These are phyloP conservation scores for Jimgerdemannia lactiflua DNA, from an alignment of 192 early-diverging fungal species.

Conservation along the genomic window DNA sequence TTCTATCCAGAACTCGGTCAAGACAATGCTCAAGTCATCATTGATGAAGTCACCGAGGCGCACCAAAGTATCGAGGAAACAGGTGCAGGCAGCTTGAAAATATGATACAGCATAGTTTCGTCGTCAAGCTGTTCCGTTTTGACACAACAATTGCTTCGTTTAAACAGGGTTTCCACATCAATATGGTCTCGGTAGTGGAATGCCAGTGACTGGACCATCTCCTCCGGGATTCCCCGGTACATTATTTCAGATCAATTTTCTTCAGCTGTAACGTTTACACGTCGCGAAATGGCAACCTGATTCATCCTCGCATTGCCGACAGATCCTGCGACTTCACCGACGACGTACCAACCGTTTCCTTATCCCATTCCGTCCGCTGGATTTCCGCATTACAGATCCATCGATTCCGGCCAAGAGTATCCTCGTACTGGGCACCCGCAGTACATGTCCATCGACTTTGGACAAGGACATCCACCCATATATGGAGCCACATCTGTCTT, in stretches of 20 bases:
- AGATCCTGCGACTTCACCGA: too few relatives aligned
- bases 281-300: too few relatives aligned
- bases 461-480: background rate
- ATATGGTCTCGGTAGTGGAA: background rate
- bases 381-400: background rate
- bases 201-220: background rate
- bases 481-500: background rate
- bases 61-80: slow-evolving; percentile 36
- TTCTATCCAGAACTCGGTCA: slow-evolving; percentile 55
- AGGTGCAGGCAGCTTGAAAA: background rate
- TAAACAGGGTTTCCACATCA: background rate
- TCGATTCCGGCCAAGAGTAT: background rate
- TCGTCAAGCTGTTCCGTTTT: background rate
- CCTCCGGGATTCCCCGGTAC: background rate
- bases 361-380: background rate
- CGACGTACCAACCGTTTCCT: too few relatives aligned
- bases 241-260: background rate
- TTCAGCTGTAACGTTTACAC: background rate
- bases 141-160: background rate
- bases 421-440: background rate
- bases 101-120: background rate
- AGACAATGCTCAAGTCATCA: slow-evolving; percentile 80
- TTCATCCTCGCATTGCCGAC: too few relatives aligned
- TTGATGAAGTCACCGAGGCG: slow-evolving; percentile 72
- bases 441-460: background rate